These are phyloP conservation scores for rapeseed (Brassica napus) DNA, from an alignment of 345 rosid genomes.

Conservation along the genomic window DNA sequence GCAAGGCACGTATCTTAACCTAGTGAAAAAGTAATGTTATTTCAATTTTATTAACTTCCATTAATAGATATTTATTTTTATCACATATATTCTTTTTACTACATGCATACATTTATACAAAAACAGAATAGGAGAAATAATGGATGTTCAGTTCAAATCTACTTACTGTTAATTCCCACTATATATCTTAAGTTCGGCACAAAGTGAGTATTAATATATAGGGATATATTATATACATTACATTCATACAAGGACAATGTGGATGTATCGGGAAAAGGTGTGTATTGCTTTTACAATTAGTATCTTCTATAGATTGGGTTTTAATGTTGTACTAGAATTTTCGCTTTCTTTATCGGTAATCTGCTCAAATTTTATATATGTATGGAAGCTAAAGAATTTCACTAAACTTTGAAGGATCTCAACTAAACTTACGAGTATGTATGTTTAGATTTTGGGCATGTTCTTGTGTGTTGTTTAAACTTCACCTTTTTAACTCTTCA, in stretches of 20 bases:
- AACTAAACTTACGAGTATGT: background rate
- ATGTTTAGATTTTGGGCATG: background rate
- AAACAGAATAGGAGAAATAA: too few relatives aligned
- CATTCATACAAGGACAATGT: background rate
- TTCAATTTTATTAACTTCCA: too few relatives aligned
- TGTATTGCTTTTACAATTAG: background rate
- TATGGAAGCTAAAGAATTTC: background rate
- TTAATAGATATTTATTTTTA: too few relatives aligned
- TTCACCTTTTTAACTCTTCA: background rate
- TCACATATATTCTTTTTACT: too few relatives aligned
- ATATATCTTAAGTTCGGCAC: background rate
- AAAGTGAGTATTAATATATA: background rate
- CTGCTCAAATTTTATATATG: background rate
- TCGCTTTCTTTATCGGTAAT: too few relatives aligned
- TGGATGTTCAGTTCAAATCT: background rate
- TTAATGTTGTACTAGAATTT: too few relatives aligned
- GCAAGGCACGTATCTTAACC: too few relatives aligned
- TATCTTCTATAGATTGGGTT: background rate
- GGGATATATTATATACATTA: background rate
- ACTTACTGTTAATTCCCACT: background rate
- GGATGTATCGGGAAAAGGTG: background rate
- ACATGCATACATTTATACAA: too few relatives aligned
- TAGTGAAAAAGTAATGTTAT: too few relatives aligned
- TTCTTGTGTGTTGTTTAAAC: background rate
- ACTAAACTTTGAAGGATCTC: background rate